phyloP scores from a whole-genome alignment of 768 basidiomycete genomes.

The Mycena pura region DNA sequence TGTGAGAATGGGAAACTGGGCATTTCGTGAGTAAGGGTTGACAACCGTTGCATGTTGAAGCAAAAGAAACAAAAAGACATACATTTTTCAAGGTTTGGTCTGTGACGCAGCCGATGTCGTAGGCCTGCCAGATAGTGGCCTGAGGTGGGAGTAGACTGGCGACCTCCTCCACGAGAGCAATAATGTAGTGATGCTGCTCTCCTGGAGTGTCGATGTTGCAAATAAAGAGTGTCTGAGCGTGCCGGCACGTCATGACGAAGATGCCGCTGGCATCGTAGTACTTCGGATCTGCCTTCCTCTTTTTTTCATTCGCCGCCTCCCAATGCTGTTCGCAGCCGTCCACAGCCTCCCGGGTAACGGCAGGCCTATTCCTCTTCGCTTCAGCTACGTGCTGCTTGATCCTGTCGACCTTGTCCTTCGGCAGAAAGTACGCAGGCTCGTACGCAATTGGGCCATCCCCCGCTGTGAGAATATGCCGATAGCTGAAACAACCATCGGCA shows the following conservation, averaged over 20 bases:
- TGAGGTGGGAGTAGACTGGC: too few species aligned
- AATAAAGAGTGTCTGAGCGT: slow-evolving; percentile 42
- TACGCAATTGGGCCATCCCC: slow-evolving; percentile 41
- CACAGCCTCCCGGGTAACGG: slow-evolving; percentile 42
- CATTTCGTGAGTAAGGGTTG: too few species aligned
- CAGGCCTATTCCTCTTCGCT: slow-evolving; percentile 25
- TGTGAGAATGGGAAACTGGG: slow-evolving; percentile 35
- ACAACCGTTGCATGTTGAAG: too few species aligned
- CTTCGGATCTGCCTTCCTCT: slow-evolving; percentile 32
- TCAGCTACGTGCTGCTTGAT: slow-evolving; percentile 36
- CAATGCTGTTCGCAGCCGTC: slow-evolving; percentile 42
- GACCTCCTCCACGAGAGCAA: slow-evolving; percentile 41
- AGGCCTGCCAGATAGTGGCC: too few species aligned
- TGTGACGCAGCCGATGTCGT: too few species aligned
- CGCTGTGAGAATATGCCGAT: slow-evolving; percentile 36
- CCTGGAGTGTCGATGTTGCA: slow-evolving; percentile 49
- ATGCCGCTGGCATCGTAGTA: slow-evolving; percentile 41
- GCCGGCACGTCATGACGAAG: slow-evolving; percentile 46
- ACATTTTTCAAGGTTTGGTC: too few species aligned
- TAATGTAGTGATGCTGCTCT: slow-evolving; percentile 46
- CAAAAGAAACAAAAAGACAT: too few species aligned
- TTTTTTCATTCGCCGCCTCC: slow-evolving; percentile 39
- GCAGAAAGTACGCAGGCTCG: slow-evolving; percentile 41
- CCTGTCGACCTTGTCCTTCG: slow-evolving; percentile 38
- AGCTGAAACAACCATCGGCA: slow-evolving; percentile 47